These are phyloP conservation scores for Gaeumannomyces tritici DNA, from an alignment of 2,329 filamentous ascomycete genomes.

Conservation along the genomic window DNA sequence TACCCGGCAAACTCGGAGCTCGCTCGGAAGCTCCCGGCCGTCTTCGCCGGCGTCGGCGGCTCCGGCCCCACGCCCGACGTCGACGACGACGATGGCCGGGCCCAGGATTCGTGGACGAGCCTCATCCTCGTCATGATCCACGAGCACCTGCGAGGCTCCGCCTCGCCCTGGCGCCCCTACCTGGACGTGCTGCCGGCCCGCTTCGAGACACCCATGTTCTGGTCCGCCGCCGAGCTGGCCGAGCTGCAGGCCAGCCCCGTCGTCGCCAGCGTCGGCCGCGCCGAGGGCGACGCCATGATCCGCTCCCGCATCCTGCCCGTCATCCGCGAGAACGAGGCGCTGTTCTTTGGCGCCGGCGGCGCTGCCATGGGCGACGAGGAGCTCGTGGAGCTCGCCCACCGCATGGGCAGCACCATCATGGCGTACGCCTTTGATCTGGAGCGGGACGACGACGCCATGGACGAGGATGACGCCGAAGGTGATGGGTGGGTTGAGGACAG, in stretches of 20 bases:
- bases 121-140: slow-evolving; percentile 74
- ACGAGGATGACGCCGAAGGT: slow-evolving; percentile 43
- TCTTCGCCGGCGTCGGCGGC: slow-evolving; percentile 30
- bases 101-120: slow-evolving; percentile 42
- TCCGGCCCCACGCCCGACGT: slow-evolving; percentile 18
- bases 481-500: slow-evolving; percentile 58
- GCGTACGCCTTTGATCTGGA: slow-evolving; percentile 83
- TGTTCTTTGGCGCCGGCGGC: slow-evolving; percentile 33
- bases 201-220: slow-evolving; percentile 90
- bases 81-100: slow-evolving; percentile 23
- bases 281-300: slow-evolving; percentile 62
- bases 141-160: slow-evolving; percentile 50
- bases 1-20: slow-evolving; percentile 64
- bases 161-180: slow-evolving; percentile 68
- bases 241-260: slow-evolving; percentile 71
- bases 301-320: slow-evolving; percentile 40
- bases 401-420: slow-evolving; percentile 85
- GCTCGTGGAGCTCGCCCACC: slow-evolving; percentile 51
- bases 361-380: slow-evolving; percentile 29
- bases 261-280: slow-evolving; percentile 65
- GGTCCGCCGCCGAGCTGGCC: slow-evolving; percentile 59
- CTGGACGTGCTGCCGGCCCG: slow-evolving; percentile 60
- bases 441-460: slow-evolving; percentile 27
- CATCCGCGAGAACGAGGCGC: slow-evolving; percentile 30
- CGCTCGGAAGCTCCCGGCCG: slow-evolving; percentile 41